Percentiles rank a stretch among this genome's conserved stretches.
Evolutionary conservation across 129 eudicot genomes (phyloP).

Genomic region (Glebionis coronaria): DNA sequence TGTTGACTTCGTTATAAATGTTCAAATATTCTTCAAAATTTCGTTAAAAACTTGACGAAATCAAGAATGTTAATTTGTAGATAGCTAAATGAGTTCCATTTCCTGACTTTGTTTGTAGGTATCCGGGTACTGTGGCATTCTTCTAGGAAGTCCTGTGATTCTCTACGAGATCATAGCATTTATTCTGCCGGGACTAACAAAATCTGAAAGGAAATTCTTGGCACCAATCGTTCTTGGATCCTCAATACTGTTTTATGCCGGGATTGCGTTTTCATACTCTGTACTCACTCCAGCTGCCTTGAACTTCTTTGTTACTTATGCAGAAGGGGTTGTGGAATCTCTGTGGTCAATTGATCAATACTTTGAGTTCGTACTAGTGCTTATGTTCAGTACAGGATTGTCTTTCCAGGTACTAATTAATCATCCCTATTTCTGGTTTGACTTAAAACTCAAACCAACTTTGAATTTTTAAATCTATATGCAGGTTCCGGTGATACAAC

Average conservation of each 20-base stretch:
- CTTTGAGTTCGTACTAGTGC: constrained; percentile 94
- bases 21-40: too few species aligned
- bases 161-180: constrained; percentile 95
- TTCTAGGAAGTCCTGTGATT: constrained; percentile 89
- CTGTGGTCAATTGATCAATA: constrained; percentile 98
- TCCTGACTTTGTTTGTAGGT: constrained; percentile 51
- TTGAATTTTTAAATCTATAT: neutral
- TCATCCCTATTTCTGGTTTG: neutral
- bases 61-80: too few species aligned
- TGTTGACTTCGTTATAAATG: too few species aligned
- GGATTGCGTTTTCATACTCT: constrained; percentile 78
- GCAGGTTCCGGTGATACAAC: constrained; percentile 91
- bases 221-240: constrained; percentile 95
- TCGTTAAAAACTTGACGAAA: too few species aligned
- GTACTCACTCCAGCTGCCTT: constrained; percentile 98
- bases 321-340: constrained; percentile 97
- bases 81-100: too few species aligned
- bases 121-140: constrained; percentile 96
- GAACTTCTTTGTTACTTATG: constrained; percentile 86
- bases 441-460: neutral
- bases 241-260: constrained; percentile 80
- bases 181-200: constrained; percentile 84
- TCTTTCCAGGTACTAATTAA: constrained; percentile 83
- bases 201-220: constrained; percentile 74
- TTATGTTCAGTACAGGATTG: constrained; percentile 96